Evolutionary conservation across 2,329 filamentous ascomycete genomes (phyloP).

Genomic region (Colletotrichum brevisporum): DNA sequence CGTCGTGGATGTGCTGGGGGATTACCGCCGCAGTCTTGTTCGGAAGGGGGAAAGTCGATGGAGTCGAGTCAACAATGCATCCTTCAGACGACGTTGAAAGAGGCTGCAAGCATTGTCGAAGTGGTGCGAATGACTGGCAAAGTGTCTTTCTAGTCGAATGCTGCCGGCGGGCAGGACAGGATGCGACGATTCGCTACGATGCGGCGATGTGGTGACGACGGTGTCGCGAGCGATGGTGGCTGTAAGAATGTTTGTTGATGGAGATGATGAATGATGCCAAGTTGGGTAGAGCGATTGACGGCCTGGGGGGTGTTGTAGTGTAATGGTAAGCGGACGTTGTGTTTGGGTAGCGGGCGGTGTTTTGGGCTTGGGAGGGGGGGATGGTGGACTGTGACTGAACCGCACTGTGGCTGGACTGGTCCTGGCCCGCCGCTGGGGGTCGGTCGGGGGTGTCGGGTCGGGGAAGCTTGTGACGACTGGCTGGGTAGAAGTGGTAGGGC

Average conservation of each 20-base stretch:
- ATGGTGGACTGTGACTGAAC: not conserved
- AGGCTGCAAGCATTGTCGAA: constrained; percentile 27
- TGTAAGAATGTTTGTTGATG: constrained; percentile 6
- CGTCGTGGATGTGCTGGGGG: not conserved
- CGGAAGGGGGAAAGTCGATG: constrained; percentile 4
- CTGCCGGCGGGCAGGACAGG: not conserved
- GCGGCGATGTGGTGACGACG: constrained; percentile 1
- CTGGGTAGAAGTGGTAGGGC: too few species aligned
- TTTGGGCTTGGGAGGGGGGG: constrained; percentile 1
- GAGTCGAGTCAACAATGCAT: constrained; percentile 38
- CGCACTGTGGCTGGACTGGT: not conserved
- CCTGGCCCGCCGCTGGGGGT: not conserved
- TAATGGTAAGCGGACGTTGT: constrained; percentile 5
- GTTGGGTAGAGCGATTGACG: constrained; percentile 10
- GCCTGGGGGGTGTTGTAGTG: constrained; percentile 5
- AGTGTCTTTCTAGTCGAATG: not conserved
- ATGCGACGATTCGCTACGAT: not conserved
- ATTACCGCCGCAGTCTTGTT: constrained; percentile 12
- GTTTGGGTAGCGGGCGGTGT: constrained; percentile 8
- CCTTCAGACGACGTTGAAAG: constrained; percentile 26
- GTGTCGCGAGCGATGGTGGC: not conserved
- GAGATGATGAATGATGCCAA: constrained; percentile 6
- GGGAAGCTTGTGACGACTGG: constrained; percentile 34
- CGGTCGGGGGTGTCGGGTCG: constrained; percentile 31
- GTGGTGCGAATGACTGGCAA: not conserved